Conservation (phyloP, 306 rosid genomes). For the Cucumis melo region DNA sequence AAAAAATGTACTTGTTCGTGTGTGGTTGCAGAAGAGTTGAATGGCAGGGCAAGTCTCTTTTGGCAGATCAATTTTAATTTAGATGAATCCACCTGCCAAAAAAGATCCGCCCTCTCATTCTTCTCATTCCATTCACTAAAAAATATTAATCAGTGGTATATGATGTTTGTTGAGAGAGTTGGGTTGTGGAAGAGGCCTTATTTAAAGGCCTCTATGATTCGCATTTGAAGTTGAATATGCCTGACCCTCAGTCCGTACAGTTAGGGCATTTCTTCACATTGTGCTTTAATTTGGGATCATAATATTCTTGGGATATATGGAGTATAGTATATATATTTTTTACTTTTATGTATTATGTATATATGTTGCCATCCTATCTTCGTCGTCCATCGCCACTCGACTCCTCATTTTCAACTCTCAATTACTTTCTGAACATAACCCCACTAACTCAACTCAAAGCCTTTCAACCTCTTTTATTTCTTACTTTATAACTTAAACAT, state of each 20-base stretch:
- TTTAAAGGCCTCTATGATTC: neutral
- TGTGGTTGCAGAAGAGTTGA: neutral
- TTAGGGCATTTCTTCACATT: neutral
- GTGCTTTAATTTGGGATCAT: neutral
- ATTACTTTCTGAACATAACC: too few species aligned
- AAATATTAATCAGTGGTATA: too few species aligned
- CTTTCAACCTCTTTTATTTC: too few species aligned
- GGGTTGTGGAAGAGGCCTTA: neutral
- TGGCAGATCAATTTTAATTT: neutral
- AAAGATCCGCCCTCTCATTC: conserved; percentile 4
- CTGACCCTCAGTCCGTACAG: neutral
- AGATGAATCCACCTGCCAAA: neutral
- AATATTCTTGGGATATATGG: neutral
- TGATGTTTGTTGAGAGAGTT: neutral
- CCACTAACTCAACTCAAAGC: too few species aligned
- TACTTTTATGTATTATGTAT: neutral
- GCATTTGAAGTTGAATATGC: conserved; percentile 1
- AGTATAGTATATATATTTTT: too few species aligned
- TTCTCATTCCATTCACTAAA: neutral
- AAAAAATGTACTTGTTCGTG: too few species aligned
- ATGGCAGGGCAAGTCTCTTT: conserved; percentile 14
- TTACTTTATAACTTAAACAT: too few species aligned
- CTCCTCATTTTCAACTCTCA: neutral
- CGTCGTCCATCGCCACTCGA: neutral
- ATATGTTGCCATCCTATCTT: neutral